A percentile compares a stretch with the other conserved stretches of the same genome.
These are phyloP conservation scores for Leccinum longicurvipes DNA, from an alignment of 768 basidiomycete genomes.

Conservation along the genomic window DNA sequence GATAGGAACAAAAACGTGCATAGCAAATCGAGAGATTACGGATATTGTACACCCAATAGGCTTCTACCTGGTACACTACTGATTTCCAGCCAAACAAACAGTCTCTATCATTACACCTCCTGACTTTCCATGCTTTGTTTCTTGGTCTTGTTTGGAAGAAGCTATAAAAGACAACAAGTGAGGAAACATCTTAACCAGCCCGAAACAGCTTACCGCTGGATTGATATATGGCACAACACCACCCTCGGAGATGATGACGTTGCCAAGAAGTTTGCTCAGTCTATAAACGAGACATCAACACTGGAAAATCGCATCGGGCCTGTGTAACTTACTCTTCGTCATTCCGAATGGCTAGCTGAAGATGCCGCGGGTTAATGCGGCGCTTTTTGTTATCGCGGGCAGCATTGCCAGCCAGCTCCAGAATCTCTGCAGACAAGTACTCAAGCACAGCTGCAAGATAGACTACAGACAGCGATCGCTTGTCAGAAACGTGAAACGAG, in stretches of 20 bases:
- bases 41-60: conserved; percentile 1
- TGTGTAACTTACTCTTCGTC: conserved; percentile 70
- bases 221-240: conserved; percentile 88
- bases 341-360: conserved; percentile 92
- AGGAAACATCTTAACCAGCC: no score
- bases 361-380: conserved; percentile 92
- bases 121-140: conserved; percentile 33
- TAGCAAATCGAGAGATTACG: neutral
- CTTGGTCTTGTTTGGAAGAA: conserved; percentile 31
- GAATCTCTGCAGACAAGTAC: conserved; percentile 90
- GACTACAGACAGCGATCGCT: conserved; percentile 40
- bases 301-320: neutral
- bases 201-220: conserved; percentile 40
- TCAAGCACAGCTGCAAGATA: conserved; percentile 93
- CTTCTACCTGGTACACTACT: conserved; percentile 10
- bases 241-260: conserved; percentile 93
- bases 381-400: conserved; percentile 93
- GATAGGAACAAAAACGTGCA: neutral
- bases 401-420: conserved; percentile 89
- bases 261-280: conserved; percentile 66
- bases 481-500: conserved; percentile 10
- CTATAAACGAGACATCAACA: conserved; percentile 30
- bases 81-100: neutral
- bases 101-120: conserved; percentile 24
- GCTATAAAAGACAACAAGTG: conserved; percentile 12